These are phyloP conservation scores for Xylariaceae sp. DNA, from an alignment of 2,329 filamentous ascomycete species.

Conservation along the genomic window DNA sequence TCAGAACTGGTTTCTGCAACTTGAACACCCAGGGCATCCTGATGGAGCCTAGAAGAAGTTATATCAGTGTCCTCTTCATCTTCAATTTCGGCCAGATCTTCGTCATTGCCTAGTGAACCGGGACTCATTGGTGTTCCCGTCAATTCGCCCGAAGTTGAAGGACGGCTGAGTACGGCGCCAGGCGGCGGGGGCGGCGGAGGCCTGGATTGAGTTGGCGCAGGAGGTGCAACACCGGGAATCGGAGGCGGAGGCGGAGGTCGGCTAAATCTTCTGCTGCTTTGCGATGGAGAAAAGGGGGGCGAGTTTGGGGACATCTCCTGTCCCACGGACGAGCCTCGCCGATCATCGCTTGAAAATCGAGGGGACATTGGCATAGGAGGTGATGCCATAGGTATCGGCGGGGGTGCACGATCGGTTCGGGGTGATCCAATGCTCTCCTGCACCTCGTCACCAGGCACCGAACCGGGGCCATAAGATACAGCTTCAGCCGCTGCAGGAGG, in stretches of 20 bases:
- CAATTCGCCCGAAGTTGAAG: constrained; percentile 54
- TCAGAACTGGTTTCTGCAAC: constrained; percentile 72
- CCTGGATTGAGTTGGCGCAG: constrained; percentile 48
- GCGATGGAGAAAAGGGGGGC: constrained; percentile 33
- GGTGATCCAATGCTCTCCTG: constrained; percentile 48
- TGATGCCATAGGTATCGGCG: constrained; percentile 42
- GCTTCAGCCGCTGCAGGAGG: constrained; percentile 49
- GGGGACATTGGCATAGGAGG: constrained; percentile 44
- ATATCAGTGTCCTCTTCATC: constrained; percentile 98
- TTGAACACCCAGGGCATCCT: constrained; percentile 84
- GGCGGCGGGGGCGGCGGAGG: constrained; percentile 65
- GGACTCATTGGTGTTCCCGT: constrained; percentile 39
- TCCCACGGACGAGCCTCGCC: constrained; percentile 32
- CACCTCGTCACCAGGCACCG: constrained; percentile 84
- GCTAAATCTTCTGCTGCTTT: constrained; percentile 53
- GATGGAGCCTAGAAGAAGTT: constrained; percentile 85
- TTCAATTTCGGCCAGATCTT: constrained; percentile 87
- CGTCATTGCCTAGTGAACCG: constrained; percentile 47
- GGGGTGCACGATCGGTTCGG: constrained; percentile 37
- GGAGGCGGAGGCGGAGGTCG: constrained; percentile 45
- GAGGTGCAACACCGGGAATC: constrained; percentile 52
- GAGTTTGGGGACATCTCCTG: constrained; percentile 37
- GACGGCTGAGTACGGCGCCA: constrained; percentile 46
- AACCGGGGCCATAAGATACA: constrained; percentile 68
- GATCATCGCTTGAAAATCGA: constrained; percentile 29